These are phyloP conservation scores for Lizonia empirigonia DNA, from an alignment of 2,329 filamentous ascomycete genomes.

Conservation along the genomic window DNA sequence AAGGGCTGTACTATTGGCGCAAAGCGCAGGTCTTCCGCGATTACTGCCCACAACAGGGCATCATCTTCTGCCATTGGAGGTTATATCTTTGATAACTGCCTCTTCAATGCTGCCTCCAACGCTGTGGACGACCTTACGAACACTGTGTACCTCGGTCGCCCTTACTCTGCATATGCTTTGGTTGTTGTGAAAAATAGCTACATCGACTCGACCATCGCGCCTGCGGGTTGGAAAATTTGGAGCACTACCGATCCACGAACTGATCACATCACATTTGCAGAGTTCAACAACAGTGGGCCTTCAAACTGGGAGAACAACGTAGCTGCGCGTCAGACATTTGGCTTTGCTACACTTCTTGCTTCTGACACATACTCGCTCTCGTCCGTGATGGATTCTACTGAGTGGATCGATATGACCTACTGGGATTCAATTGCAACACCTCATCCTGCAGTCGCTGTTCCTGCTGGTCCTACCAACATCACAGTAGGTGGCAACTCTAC, in stretches of 20 bases:
- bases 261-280: slow-evolving; percentile 59
- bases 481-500: slow-evolving; percentile 31
- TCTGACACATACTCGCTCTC: slow-evolving; percentile 44
- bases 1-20: slow-evolving; percentile 55
- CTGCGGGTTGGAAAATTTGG: slow-evolving; percentile 64
- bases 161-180: slow-evolving; percentile 56
- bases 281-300: slow-evolving; percentile 63
- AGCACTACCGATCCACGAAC: slow-evolving; percentile 55
- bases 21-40: slow-evolving; percentile 42
- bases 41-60: slow-evolving; percentile 33
- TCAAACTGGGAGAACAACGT: slow-evolving; percentile 45
- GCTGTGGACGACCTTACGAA: slow-evolving; percentile 43
- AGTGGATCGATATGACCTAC: slow-evolving; percentile 51
- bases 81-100: slow-evolving; percentile 60
- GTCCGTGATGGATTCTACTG: slow-evolving; percentile 45
- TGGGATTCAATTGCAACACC: slow-evolving; percentile 48
- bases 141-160: slow-evolving; percentile 56
- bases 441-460: slow-evolving; percentile 23
- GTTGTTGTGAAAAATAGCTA: slow-evolving; percentile 57
- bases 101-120: slow-evolving; percentile 48
- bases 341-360: slow-evolving; percentile 42
- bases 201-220: slow-evolving; percentile 61
- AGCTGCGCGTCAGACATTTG: slow-evolving; percentile 45
- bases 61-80: slow-evolving; percentile 44
- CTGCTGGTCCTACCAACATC: slow-evolving; percentile 28